Base-by-base conservation (phyloP, 148 eudicot species). In the Dysphania ambrosioides region DNA sequence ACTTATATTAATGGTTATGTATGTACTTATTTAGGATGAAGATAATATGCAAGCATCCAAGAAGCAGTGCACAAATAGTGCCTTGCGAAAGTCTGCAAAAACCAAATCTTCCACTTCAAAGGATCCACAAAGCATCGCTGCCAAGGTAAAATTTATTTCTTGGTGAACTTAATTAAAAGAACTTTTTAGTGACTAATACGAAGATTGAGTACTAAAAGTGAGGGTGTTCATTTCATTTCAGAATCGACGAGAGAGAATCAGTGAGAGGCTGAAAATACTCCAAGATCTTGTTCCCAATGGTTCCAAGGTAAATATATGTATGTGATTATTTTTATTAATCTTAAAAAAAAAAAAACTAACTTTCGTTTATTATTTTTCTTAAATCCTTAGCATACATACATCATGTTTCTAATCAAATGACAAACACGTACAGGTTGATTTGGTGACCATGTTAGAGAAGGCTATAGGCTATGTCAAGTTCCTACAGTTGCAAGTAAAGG, bases 211-310 rank as follows among this genome's bases (percentile, higher is more conserved):
- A 32, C 67, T 66, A 66, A 40, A 36, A 21, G 32, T 16, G 71
- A 12, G 35, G 27, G 10, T 27, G 40, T 47, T 19, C 1, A 4
- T 74, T 0, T 40, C 63, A 12, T 8, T 58, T 69, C 81, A 95
- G 99, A 92, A 92, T 86, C 97, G 97, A 79, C 85, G 99, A 72
- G 97, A 95, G 57, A 68, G 97, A 70, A 95, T 95, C 29, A 95
- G 97, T 30, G 99, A 95, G 77, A 85, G 99, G 78, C 86, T 95
- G 10, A 95, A 92, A 83, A 75, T 84, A 71, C 87, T 95, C 12
- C 99, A 92, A 75, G 99, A 95, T 66, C 97, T 95, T 58, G 97
- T 95, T 0, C 99, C 99, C 3, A 95, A 95, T 85, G 99, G 99
- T 40, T 81, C 94, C 72, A 95, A 95, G 92, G 98, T 91, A 74